These are phyloP conservation scores for Coffea humblotiana DNA, from an alignment of 305 asterid genomes.

Conservation along the genomic window DNA sequence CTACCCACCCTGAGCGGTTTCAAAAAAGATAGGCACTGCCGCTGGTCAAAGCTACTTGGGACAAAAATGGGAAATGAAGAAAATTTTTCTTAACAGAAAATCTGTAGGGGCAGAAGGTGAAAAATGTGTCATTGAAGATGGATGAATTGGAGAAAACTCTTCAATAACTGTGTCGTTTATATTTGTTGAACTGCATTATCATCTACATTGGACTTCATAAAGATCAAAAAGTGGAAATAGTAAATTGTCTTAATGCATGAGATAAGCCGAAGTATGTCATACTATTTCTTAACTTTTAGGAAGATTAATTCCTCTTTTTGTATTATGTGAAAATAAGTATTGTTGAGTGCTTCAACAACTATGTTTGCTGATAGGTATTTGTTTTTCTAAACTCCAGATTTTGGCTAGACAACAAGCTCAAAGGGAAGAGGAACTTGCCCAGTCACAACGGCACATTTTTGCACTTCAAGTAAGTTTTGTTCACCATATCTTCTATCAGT, in stretches of 20 bases:
- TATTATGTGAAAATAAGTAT: neutral
- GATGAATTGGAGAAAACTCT: neutral
- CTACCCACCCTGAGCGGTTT: neutral
- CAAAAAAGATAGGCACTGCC: neutral
- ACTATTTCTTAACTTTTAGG: neutral
- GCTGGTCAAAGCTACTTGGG: slow-evolving; percentile 3
- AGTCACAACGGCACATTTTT: slow-evolving; percentile 94
- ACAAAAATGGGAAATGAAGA: neutral
- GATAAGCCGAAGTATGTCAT: neutral
- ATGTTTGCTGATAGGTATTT: slow-evolving; percentile 9
- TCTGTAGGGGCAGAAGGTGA: neutral
- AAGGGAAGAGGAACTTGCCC: slow-evolving; percentile 98
- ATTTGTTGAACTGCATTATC: neutral
- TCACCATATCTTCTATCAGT: neutral
- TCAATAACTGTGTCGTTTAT: neutral
- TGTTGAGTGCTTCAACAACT: slow-evolving; percentile 2
- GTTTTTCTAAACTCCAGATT: slow-evolving; percentile 46
- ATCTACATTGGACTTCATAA: neutral
- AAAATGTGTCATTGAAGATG: neutral
- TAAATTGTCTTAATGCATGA: neutral
- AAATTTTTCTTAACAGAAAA: neutral
- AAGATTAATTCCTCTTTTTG: neutral
- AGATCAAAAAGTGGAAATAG: neutral
- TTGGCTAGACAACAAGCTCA: slow-evolving; percentile 99
- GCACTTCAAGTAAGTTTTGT: slow-evolving; percentile 78